Evolutionary conservation across 2,329 filamentous ascomycete genomes (phyloP).

Genomic region (Pseudopyricularia javanii): DNA sequence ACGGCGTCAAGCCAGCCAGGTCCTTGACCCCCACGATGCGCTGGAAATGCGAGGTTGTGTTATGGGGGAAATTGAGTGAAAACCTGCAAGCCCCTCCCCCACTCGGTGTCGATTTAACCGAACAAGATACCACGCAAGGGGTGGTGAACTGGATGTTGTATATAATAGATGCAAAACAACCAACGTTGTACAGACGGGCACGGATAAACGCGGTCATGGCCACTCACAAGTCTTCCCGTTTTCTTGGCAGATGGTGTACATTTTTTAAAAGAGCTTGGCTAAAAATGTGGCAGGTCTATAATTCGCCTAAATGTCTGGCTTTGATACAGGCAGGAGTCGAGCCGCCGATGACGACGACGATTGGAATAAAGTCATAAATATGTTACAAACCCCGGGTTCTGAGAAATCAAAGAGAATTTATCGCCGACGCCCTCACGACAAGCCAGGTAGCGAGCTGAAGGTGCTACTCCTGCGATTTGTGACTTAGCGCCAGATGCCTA

Average conservation of each 20-base stretch:
- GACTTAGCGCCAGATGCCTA: slow-evolving; percentile 13
- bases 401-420: not conserved
- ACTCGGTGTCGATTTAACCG: not conserved
- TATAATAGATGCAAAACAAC: not conserved
- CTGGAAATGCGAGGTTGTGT: not conserved
- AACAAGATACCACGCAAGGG: not conserved
- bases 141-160: not conserved
- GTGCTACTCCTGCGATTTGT: not conserved
- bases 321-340: not conserved
- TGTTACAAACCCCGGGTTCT: not conserved
- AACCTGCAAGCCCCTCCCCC: not conserved
- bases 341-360: not conserved
- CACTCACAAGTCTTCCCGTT: not conserved
- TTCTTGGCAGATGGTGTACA: not conserved
- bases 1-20: too few species aligned
- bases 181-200: not conserved
- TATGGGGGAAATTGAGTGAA: not conserved
- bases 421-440: not conserved
- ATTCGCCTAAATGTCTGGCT: not conserved
- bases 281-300: not conserved
- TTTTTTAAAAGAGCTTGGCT: not conserved
- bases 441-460: not conserved
- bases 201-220: not conserved
- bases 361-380: not conserved
- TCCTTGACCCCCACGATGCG: not conserved